Conservation (phyloP, 306 rosid genomes). For the Sechiopsis laciniata region DNA sequence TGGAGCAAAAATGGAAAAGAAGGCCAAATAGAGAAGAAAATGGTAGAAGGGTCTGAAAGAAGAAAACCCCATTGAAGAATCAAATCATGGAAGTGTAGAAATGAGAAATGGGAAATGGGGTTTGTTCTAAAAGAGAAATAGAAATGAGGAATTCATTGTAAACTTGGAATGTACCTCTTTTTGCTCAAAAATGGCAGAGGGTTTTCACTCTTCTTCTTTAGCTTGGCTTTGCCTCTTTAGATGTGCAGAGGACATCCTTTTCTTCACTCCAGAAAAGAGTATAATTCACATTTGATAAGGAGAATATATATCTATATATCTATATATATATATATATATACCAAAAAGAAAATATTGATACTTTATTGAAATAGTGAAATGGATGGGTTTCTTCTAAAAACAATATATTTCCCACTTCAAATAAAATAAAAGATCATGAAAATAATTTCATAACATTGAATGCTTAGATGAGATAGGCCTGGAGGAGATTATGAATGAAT, state of each 20-base stretch:
- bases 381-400: neutral
- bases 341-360: too few relatives aligned
- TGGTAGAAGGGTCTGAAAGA: constrained; percentile 29
- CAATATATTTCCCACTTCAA: neutral
- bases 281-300: too few relatives aligned
- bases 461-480: constrained; percentile 4
- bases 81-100: constrained; percentile 20
- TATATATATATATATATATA: too few relatives aligned
- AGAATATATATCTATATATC: too few relatives aligned
- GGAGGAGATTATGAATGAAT: constrained; percentile 10
- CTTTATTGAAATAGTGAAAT: neutral
- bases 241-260: too few relatives aligned
- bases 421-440: neutral
- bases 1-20: constrained; percentile 28
- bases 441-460: neutral
- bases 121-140: neutral
- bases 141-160: too few relatives aligned
- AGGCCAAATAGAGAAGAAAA: constrained; percentile 19
- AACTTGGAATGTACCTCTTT: neutral
- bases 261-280: neutral
- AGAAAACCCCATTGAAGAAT: constrained; percentile 29
- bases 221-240: too few relatives aligned
- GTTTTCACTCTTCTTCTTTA: neutral
- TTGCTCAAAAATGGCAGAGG: constrained; percentile 19
- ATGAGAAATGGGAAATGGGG: neutral